phyloP scores from a whole-genome alignment of 208 protist species.

The Wallacemonas collosoma region DNA sequence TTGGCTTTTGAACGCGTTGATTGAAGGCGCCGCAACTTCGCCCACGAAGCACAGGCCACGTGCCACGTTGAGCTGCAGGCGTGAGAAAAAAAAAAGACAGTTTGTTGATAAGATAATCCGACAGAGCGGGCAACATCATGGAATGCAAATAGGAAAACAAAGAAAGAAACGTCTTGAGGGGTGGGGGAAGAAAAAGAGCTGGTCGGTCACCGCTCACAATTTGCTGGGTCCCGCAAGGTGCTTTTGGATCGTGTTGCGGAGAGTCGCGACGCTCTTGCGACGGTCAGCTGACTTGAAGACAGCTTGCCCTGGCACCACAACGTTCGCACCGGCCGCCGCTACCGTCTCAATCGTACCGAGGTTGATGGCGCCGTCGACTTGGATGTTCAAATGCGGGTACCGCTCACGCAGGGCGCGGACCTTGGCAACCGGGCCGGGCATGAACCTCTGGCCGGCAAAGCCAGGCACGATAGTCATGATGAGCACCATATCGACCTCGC shows the following conservation, averaged over 20 bases:
- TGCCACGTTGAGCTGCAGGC: background rate
- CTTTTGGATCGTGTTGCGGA: constrained; percentile 51
- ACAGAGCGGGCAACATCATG: background rate
- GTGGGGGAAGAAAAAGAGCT: constrained; percentile 11
- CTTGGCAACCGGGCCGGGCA: constrained; percentile 97
- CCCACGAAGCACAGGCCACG: background rate
- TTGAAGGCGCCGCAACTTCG: background rate
- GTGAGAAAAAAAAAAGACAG: background rate
- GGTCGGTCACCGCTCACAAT: background rate
- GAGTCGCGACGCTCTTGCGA: constrained; percentile 42
- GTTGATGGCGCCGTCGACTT: constrained; percentile 98
- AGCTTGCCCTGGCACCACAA: constrained; percentile 98
- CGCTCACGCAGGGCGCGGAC: constrained; percentile 85
- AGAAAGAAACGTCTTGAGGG: background rate
- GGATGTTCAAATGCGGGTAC: constrained; percentile 95
- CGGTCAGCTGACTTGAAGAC: constrained; percentile 91
- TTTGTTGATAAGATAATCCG: background rate
- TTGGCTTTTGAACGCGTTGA: constrained; percentile 11
- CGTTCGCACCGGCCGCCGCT: constrained; percentile 97
- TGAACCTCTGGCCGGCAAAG: constrained; percentile 99
- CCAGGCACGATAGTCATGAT: constrained; percentile 99
- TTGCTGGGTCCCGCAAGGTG: constrained; percentile 25
- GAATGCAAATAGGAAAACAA: background rate
- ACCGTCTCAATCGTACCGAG: constrained; percentile 92
- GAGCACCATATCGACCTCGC: constrained; percentile 96